Percentiles rank a stretch among this genome's conserved stretches.
These are phyloP conservation scores for Blastobotrys terrestris DNA, from an alignment of 805 yeast genomes.

Conservation along the genomic window DNA sequence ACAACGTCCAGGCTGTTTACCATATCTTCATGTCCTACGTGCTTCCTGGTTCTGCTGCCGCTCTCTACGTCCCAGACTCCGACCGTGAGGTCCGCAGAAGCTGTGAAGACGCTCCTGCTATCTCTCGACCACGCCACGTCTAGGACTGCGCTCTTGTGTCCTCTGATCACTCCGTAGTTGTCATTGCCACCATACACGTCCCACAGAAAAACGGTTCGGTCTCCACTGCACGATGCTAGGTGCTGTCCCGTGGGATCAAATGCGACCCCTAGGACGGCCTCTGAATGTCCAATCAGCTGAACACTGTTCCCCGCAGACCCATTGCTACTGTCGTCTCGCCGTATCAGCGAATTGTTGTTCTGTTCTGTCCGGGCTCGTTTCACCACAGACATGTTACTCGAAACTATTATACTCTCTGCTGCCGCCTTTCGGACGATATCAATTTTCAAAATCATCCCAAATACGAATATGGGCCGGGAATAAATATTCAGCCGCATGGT, in stretches of 20 bases:
- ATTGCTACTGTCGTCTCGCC: not conserved
- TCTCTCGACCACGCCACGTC: constrained; percentile 53
- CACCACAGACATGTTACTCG: constrained; percentile 11
- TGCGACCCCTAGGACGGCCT: constrained; percentile 43
- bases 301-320: not conserved
- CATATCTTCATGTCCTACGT: constrained; percentile 43
- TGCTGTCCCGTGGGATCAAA: constrained; percentile 47
- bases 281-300: constrained; percentile 20
- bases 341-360: not conserved
- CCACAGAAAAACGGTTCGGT: constrained; percentile 40
- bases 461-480: too few species aligned
- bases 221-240: constrained; percentile 60
- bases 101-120: constrained; percentile 36
- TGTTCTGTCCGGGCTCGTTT: constrained; percentile 11
- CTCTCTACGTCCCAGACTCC: constrained; percentile 58
- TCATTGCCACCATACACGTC: constrained; percentile 25
- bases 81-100: constrained; percentile 58
- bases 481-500: too few species aligned
- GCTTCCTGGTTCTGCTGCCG: constrained; percentile 49
- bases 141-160: constrained; percentile 63
- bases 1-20: constrained; percentile 49
- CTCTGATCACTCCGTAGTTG: constrained; percentile 43
- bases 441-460: not conserved
- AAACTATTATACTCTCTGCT: not conserved
- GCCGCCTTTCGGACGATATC: not conserved